Base-by-base conservation (phyloP, 495 filamentous ascomycete species). In the Penicillium bovifimosum region DNA sequence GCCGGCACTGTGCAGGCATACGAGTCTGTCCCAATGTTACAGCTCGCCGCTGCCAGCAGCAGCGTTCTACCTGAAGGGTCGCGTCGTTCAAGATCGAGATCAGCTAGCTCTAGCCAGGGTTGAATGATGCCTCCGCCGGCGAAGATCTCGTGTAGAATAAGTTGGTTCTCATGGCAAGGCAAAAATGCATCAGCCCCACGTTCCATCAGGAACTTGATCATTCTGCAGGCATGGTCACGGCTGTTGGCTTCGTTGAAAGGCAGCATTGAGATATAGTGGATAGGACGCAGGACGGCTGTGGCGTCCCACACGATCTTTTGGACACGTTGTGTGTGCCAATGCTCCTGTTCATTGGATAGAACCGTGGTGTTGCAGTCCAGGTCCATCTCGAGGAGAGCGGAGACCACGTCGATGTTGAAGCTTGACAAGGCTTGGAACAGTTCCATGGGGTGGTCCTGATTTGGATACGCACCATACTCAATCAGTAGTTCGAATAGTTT, bases 81-180 rank as follows among this genome's bases (percentile, higher is more conserved):
- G 0, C 61, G 58, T 18, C 17, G 18, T 41, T 62, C 62, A 9
- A 65, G 46, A 28, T 61, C 58, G 8, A 63, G 53, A 17, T 52
- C 46, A 0, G 56, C 32, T 27, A 55, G 31, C 0, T 59, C 58
- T 0, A 64, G 27, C 48, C 52, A 59, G 0, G 63, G 63, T 10
- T 60, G 44, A 18, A 61, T 53, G 28, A 61, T 56, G 6, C 57
- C 55, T 2, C 61, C 61, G 7, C 38, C 8, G 1, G 41, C 16
- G 13, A 64, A 52, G 0, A 62, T 48, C 0, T 58, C 51, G 20
- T 64, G 63, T 9, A 66, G 24, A 24, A 64, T 58, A 9, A 55
- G 7, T 14, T 14, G 41, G 3, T 48, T 20, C 0, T 44, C 9
- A 14, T 55, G 26, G 41, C 42, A 53, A 26, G 26, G 31, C 3